phyloP scores from a whole-genome alignment of 2,329 filamentous ascomycete species.

The Ophiostoma pallidulum region DNA sequence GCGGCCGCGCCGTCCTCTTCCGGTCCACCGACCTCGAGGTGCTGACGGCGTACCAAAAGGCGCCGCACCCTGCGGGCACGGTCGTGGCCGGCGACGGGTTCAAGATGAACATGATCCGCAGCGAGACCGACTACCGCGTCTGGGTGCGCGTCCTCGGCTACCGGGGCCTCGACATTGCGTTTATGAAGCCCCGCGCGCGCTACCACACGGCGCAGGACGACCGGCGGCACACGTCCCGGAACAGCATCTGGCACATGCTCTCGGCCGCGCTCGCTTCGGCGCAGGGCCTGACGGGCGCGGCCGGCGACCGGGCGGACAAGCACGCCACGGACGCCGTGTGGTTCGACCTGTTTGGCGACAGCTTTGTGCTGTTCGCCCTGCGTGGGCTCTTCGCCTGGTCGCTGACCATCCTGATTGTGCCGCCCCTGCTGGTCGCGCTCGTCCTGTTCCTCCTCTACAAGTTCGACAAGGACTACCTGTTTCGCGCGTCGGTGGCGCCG shows the following conservation, averaged over 20 bases:
- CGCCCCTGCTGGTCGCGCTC: conserved; percentile 62
- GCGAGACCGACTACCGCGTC: conserved; percentile 82
- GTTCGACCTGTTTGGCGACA: conserved; percentile 83
- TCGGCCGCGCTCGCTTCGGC: conserved; percentile 71
- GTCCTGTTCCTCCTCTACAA: conserved; percentile 60
- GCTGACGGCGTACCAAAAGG: conserved; percentile 64
- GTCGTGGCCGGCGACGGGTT: conserved; percentile 81
- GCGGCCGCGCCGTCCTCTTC: conserved; percentile 79
- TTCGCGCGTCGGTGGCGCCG: conserved; percentile 43
- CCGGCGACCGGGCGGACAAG: conserved; percentile 56
- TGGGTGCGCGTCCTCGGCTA: conserved; percentile 70
- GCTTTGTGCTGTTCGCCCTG: conserved; percentile 69
- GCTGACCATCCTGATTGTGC: conserved; percentile 69
- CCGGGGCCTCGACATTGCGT: conserved; percentile 84
- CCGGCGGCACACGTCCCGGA: conserved; percentile 61
- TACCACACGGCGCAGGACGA: conserved; percentile 94
- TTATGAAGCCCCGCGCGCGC: conserved; percentile 72
- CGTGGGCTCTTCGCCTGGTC: conserved; percentile 83
- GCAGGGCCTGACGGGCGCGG: conserved; percentile 54
- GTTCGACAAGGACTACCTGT: conserved; percentile 80
- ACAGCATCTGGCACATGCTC: conserved; percentile 87
- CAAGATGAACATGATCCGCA: conserved; percentile 65
- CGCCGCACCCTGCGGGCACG: conserved; percentile 70
- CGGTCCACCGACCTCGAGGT: conserved; percentile 80
- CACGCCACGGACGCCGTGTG: conserved; percentile 63